Evolutionary conservation across 140 eudicot genomes (phyloP).

Genomic region (Oenanthe javanica): DNA sequence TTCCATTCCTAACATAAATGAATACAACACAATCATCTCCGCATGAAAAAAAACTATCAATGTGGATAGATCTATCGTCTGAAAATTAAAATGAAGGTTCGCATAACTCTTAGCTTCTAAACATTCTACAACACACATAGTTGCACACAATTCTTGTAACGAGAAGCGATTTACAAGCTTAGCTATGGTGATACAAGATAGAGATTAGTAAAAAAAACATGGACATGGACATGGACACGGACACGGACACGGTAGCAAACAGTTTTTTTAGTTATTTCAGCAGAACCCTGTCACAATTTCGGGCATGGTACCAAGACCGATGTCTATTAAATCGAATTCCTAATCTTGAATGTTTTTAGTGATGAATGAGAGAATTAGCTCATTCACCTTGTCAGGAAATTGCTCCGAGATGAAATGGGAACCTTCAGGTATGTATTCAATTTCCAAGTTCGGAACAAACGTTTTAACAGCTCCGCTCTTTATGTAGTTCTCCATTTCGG

Average conservation of each 20-base stretch:
- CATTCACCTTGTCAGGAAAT: too few species aligned
- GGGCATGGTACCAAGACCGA: background rate
- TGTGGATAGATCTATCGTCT: too few species aligned
- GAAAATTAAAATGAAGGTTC: too few species aligned
- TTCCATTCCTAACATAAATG: too few species aligned
- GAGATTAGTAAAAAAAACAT: background rate
- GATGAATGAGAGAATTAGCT: slow-evolving; percentile 3
- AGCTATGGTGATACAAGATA: background rate
- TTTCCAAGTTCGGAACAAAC: slow-evolving; percentile 45
- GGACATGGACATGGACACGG: background rate
- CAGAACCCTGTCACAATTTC: background rate
- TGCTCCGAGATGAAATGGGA: slow-evolving; percentile 29
- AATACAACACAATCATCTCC: too few species aligned
- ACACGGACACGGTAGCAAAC: too few species aligned
- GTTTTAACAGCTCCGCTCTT: slow-evolving; percentile 39
- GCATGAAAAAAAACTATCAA: too few species aligned
- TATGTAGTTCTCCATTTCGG: slow-evolving; percentile 51
- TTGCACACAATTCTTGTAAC: background rate
- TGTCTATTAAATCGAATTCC: background rate
- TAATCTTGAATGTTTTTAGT: slow-evolving; percentile 5
- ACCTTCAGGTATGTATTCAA: slow-evolving; percentile 47
- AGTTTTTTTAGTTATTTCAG: background rate
- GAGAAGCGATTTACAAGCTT: background rate
- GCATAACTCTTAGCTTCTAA: background rate
- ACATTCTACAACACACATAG: background rate